Base-by-base conservation (phyloP, 1,284 basidiomycete genomes). In the Kalmanozyma brasiliensis region DNA sequence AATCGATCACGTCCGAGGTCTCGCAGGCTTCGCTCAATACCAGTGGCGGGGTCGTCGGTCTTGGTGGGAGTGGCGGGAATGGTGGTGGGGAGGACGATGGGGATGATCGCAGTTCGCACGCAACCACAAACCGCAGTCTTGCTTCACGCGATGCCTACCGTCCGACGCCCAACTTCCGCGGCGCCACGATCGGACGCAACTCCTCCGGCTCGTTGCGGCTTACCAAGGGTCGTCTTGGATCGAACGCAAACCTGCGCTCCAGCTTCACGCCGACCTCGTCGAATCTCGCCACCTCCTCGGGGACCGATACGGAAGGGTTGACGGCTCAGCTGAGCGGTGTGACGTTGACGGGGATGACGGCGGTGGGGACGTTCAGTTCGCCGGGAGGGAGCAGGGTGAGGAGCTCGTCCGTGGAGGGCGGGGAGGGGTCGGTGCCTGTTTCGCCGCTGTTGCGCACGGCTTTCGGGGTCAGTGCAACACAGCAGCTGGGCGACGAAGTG, bases 171-270 rank as follows among this genome's bases (percentile, higher is more conserved):
- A 55, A 55, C 2, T 40, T 58, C 14, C 46, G 47, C 4, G 32
- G 65, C 2, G 43, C 37, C 8, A 64, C 61, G 10, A 53, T 70
- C 8, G 66, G 48, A 7, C 38, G 66, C 8, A 61, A 61, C 32
- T 64, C 60, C 5, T 59, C 60, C 0, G 67, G 67, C 3, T 52
- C 48, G 16, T 35, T 70, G 34, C n/a, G 67, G 20, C 40, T 70
- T 23, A 70, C 67, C 0, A 64, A 65, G 22, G 57, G 67, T 0
- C 34, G 52, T 26, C 33, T 70, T 19, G 60, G 56, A 5, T 48
- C 43, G n/a, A 70, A 58, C 19, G 53, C 22, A 11, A 60, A 65
- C 35, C 26, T 64, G 5, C 36, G 61, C 13, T 58, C 45, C 0
- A 53, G 49, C 11, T 61, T 61, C 20, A 61, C 60, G 0, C 41